Percentiles rank a stretch among this genome's conserved stretches.
Conservation (phyloP, 1,139 yeast species). For the Blastobotrys malaysiensis region DNA sequence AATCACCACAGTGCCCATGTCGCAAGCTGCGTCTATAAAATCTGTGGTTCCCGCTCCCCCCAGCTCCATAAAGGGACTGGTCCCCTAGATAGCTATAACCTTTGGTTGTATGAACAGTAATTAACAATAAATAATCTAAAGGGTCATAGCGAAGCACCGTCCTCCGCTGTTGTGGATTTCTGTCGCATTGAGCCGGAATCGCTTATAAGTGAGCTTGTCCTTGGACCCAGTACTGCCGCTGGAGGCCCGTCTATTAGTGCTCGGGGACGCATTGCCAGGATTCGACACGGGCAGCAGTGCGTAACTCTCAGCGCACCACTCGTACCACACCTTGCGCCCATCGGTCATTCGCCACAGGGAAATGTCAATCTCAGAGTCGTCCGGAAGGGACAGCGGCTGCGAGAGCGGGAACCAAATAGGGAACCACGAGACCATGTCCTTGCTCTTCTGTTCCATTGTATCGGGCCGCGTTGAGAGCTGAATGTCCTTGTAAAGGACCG, state of each 20-base stretch:
- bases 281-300: conserved; percentile 5
- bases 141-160: conserved; percentile 20
- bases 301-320: conserved; percentile 59
- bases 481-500: conserved; percentile 56
- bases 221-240: neutral
- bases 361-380: conserved; percentile 49
- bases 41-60: no score
- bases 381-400: conserved; percentile 45
- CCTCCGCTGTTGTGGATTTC: conserved; percentile 27
- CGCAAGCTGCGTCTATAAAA: no score
- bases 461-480: conserved; percentile 52
- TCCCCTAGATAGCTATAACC: no score
- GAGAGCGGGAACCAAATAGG: conserved; percentile 71
- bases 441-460: conserved; percentile 40
- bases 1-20: no score
- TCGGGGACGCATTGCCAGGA: neutral
- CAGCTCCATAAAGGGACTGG: no score
- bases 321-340: conserved; percentile 57
- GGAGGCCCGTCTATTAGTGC: neutral
- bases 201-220: neutral
- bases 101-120: no score
- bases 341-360: conserved; percentile 42
- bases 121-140: conserved; percentile 10
- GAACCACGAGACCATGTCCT: conserved; percentile 60
- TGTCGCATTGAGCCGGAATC: conserved; percentile 12